Evolutionary conservation across 805 yeast genomes (phyloP).

Genomic region (Saccharomyces eubayanus): DNA sequence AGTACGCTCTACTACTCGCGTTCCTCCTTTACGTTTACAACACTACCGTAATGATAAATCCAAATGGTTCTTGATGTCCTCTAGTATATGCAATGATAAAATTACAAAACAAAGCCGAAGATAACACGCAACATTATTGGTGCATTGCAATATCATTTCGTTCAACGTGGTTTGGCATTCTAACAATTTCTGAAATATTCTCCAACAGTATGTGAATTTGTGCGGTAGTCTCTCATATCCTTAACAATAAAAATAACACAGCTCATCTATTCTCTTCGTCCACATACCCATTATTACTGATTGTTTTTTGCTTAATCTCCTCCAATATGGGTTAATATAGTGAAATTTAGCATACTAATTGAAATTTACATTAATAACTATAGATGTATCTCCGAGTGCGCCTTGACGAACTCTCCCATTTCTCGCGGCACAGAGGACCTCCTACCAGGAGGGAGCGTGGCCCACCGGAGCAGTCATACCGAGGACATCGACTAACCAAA

Average conservation of each 20-base stretch:
- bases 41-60: too few relatives aligned
- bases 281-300: not conserved
- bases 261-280: not conserved
- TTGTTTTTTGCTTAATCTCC: not conserved
- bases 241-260: not conserved
- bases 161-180: not conserved
- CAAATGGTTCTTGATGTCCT: too few relatives aligned
- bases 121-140: not conserved
- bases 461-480: not conserved
- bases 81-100: not conserved
- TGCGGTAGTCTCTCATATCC: not conserved
- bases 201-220: not conserved
- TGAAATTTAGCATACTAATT: not conserved
- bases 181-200: not conserved
- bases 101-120: not conserved
- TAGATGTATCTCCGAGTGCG: not conserved
- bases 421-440: not conserved
- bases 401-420: not conserved
- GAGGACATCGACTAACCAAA: not conserved
- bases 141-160: not conserved
- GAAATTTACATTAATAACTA: not conserved
- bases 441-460: not conserved
- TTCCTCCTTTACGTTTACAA: too few relatives aligned
- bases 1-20: too few relatives aligned
- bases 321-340: not conserved